Evolutionary conservation across 768 basidiomycete species (phyloP), one percentile per base, ranked within the genome.

Genomic region (Auriscalpium microsporum): DNA sequence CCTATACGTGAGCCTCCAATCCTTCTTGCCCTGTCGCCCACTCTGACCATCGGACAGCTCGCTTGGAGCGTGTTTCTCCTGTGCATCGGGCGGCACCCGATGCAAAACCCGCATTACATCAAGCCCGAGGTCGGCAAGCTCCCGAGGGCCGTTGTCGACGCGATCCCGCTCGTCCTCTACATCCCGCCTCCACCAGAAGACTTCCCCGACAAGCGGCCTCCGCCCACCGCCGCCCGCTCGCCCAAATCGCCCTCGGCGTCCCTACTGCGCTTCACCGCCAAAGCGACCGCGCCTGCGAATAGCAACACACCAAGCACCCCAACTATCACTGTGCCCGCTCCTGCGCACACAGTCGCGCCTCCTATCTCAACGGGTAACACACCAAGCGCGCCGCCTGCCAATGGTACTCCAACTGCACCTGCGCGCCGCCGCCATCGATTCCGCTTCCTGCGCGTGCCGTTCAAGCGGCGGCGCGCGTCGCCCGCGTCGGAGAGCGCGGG

Each of bases 141-240:
- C 8, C 73, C 88, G 1, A 83, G 81, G 64, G 71, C 81, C 7
- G 71, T 84, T 8, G 88, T 93, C 21, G 86, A 91, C 53, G 78
- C 77, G 49, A 91, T 93, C 40, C 90, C 90, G 1, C 76, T 92
- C 19, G 90, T 91, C 28, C 79, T 90, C 59, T 93, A 91, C 69
- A 91, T 93, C 40, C 89, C 89, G 5, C 79, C 87, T 0, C 87
- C 89, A 3, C 86, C 86, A 0, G 79, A 80, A 48, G 73, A 66
- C 54, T 68, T 62, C 23, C 62, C 58, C 33, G 35, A 60, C 8
- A 63, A 67, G 44, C 48, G 52, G n/a, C 62, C 23, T 10, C 64
- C 57, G 46, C 71, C 67, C 56, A 63, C 78, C 36, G 69, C 74
- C n/a, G 61, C 74, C n/a, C 78, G 80, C 2, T 69, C 75, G 21